Evolutionary conservation across 768 basidiomycete species (phyloP), one percentile per base, ranked within the genome.

Genomic region (Xerocomus brunneocitrinus): DNA sequence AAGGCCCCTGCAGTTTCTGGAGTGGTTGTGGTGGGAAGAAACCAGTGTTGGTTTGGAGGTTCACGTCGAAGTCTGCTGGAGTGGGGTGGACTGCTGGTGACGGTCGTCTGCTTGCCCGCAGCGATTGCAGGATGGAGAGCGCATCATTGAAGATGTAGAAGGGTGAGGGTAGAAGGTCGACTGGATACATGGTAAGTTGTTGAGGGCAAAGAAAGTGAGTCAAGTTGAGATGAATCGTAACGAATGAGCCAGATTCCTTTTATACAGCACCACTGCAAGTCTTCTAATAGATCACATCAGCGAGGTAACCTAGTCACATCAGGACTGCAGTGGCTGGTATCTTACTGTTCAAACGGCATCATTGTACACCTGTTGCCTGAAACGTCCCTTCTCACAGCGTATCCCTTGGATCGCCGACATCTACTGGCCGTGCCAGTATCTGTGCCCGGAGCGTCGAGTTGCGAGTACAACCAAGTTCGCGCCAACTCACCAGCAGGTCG

Each of bases 11-110:
- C 25, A 95, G 74, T 27, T 71, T 76, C 2, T 80, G 76, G 7
- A 89, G 76, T 1, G 83, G 84, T 35, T 73, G 68, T 3, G 79
- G 69, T 0, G 95, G 95, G 60, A 98, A 81, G 74, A 98, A 98
- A 0, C 95, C 95, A 0, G 89, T 86, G 58, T 83, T 59, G 14
- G 61, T 62, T 30, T 73, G 55, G 50, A 70, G 64, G 49, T 72
- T 63, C 16, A 86, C 68, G 59, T 85, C 84, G 52, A 82, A 85
- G 52, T 82, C 76, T 3, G 66, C 59, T 19, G 73, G 74, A 10
- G 71, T 64, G 40, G 68, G 73, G 27, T 71, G 72, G 27, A 64
- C 67, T 13, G 67, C 61, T 44, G 62, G 58, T 6, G 68, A 51
- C 13, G 65, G 45, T 53, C 69, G 67, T 53, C 68, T 56, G 56